Evolutionary conservation across 164 flowering plant species (phyloP).

Genomic region (Vitis rotundifolia): DNA sequence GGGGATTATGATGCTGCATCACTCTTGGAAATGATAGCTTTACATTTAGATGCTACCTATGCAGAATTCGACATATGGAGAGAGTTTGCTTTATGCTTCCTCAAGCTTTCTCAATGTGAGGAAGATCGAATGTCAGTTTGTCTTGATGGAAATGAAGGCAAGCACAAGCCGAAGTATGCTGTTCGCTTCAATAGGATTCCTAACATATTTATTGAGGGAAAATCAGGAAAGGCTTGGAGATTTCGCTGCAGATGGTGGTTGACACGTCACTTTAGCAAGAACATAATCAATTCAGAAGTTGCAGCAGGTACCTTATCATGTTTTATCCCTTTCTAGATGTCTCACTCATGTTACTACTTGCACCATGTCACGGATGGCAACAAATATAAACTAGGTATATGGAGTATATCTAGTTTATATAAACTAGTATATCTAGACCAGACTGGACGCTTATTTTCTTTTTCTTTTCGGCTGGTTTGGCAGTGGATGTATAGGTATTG

Average conservation of each 20-base stretch:
- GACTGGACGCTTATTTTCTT: too few species aligned
- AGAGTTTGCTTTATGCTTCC: conserved; percentile 66
- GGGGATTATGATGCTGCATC: conserved; percentile 52
- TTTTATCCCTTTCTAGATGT: neutral
- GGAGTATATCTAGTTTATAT: too few species aligned
- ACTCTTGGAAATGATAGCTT: conserved; percentile 71
- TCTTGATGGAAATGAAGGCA: conserved; percentile 26
- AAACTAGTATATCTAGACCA: too few species aligned
- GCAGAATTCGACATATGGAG: conserved; percentile 52
- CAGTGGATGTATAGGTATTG: too few species aligned
- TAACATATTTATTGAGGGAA: conserved; percentile 32
- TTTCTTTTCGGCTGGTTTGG: too few species aligned
- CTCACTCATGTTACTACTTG: neutral
- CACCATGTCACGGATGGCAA: too few species aligned
- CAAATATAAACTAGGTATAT: too few species aligned
- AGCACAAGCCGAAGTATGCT: conserved; percentile 6
- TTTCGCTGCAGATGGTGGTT: conserved; percentile 79
- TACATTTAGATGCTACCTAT: conserved; percentile 73
- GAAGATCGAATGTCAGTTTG: conserved; percentile 60
- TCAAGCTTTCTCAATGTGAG: conserved; percentile 45
- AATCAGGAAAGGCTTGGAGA: conserved; percentile 50
- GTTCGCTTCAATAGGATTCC: conserved; percentile 26
- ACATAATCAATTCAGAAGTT: conserved; percentile 43
- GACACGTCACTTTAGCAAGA: conserved; percentile 60
- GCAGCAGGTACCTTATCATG: conserved; percentile 40